These are phyloP conservation scores for Trichoderma cornu-damae DNA, from an alignment of 2,329 filamentous ascomycete genomes.

Conservation along the genomic window DNA sequence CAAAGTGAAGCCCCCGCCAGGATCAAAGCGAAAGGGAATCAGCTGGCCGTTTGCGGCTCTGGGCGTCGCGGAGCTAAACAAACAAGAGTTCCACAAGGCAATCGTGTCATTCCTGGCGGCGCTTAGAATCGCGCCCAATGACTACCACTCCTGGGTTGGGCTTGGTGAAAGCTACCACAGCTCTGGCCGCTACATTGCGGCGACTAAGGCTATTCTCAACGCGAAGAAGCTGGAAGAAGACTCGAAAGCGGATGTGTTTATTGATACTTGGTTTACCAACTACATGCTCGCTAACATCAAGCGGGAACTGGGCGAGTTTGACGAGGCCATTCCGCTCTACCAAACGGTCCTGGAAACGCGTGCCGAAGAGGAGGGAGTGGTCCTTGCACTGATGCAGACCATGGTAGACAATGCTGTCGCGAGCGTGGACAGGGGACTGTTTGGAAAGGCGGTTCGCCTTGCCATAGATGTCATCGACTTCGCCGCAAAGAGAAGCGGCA, in stretches of 20 bases:
- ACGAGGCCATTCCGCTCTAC: slow-evolving; percentile 75
- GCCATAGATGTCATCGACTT: slow-evolving; percentile 65
- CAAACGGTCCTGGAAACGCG: slow-evolving; percentile 63
- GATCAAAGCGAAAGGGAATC: slow-evolving; percentile 85
- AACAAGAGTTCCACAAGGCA: slow-evolving; percentile 81
- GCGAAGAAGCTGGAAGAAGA: slow-evolving; percentile 70
- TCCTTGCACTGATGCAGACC: slow-evolving; percentile 82
- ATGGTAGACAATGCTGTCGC: slow-evolving; percentile 75
- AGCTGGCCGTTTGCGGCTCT: slow-evolving; percentile 96
- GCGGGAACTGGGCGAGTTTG: slow-evolving; percentile 83
- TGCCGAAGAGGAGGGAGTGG: slow-evolving; percentile 75
- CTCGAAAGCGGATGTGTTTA: slow-evolving; percentile 44
- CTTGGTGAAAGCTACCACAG: slow-evolving; percentile 97
- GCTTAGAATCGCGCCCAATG: slow-evolving; percentile 71
- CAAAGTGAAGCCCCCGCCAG: slow-evolving; percentile 81
- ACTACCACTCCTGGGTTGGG: slow-evolving; percentile 95
- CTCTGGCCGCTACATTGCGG: slow-evolving; percentile 89
- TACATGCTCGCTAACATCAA: slow-evolving; percentile 97
- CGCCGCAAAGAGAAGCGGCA: slow-evolving; percentile 56
- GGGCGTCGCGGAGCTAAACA: slow-evolving; percentile 90
- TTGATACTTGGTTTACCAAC: slow-evolving; percentile 87
- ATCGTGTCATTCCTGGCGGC: slow-evolving; percentile 91
- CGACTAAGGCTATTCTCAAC: slow-evolving; percentile 82
- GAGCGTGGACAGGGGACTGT: slow-evolving; percentile 75
- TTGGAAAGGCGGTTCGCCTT: slow-evolving; percentile 72